A percentile compares a stretch with the other conserved stretches of the same genome.
Evolutionary conservation across 148 eudicot species (phyloP).

Genomic region (Rheum nobile): DNA sequence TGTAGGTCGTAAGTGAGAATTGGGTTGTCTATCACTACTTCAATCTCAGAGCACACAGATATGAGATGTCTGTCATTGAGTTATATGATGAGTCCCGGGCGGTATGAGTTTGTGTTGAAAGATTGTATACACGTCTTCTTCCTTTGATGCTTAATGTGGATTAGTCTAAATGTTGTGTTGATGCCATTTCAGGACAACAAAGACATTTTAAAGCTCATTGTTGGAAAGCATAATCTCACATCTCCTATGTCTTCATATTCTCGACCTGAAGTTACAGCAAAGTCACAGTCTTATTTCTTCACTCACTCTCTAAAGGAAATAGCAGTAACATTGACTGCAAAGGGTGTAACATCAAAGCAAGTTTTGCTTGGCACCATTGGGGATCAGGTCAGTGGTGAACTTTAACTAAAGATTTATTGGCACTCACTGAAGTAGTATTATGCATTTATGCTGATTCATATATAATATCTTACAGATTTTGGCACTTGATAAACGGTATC

Average conservation of each 20-base stretch:
- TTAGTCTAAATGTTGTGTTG: conserved; percentile 6
- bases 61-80: conserved; percentile 99
- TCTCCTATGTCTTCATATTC: conserved; percentile 90
- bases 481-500: conserved; percentile 95
- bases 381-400: conserved; percentile 57
- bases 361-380: conserved; percentile 92
- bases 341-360: conserved; percentile 93
- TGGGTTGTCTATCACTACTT: conserved; percentile 99
- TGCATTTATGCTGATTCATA: conserved; percentile 6
- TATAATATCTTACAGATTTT: conserved; percentile 48
- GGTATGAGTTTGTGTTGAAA: conserved; percentile 31
- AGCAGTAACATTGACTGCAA: conserved; percentile 81
- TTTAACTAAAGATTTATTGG: not conserved
- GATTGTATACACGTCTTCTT: not conserved
- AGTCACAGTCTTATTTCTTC: conserved; percentile 89
- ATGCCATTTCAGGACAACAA: conserved; percentile 65
- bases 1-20: conserved; percentile 96
- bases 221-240: conserved; percentile 95
- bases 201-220: conserved; percentile 71
- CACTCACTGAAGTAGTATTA: not conserved
- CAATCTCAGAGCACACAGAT: conserved; percentile 90
- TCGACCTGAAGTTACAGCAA: conserved; percentile 79
- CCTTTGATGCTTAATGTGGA: not conserved
- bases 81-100: conserved; percentile 93
- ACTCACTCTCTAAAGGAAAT: conserved; percentile 79